phyloP scores from a whole-genome alignment of 2,329 filamentous ascomycete genomes.

The Septoria linicola region DNA sequence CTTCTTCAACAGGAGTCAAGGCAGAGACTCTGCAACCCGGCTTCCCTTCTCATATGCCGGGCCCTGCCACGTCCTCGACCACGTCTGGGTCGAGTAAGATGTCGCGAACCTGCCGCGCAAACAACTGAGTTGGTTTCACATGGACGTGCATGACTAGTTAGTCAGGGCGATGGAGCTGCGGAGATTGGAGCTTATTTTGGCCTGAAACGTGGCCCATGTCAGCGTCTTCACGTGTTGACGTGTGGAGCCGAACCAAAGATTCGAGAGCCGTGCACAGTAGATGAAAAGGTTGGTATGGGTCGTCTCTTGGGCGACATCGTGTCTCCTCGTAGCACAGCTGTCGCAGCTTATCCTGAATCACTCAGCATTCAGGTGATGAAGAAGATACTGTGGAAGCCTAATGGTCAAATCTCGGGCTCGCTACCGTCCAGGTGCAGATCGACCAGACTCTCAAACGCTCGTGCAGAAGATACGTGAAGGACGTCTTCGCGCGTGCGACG shows the following conservation, averaged over 20 bases:
- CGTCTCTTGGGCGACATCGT: too few species aligned
- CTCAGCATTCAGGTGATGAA: too few species aligned
- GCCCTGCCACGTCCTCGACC: background rate
- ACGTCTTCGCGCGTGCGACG: too few species aligned
- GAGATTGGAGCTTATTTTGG: constrained; percentile 15
- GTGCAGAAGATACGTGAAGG: too few species aligned
- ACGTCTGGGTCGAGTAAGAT: background rate
- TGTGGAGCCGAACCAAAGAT: constrained; percentile 4
- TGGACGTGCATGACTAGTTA: constrained; percentile 5
- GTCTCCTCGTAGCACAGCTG: background rate
- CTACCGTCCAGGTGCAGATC: background rate
- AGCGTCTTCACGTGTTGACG: constrained; percentile 6
- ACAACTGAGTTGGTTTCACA: constrained; percentile 3
- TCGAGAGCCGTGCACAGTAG: too few species aligned
- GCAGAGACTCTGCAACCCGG: background rate
- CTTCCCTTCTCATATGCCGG: background rate
- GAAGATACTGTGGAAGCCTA: background rate
- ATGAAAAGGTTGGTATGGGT: too few species aligned
- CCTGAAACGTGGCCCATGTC: background rate
- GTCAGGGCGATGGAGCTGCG: constrained; percentile 13
- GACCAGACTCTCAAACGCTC: background rate
- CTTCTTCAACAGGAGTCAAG: too few species aligned
- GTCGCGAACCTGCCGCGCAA: background rate
- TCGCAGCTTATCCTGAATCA: too few species aligned
- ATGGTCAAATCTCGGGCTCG: constrained; percentile 12